Percentiles rank a stretch among this genome's conserved stretches.
These are phyloP conservation scores for Pythium guiyangense DNA, from an alignment of 352 stramenopile genomes.

Conservation along the genomic window DNA sequence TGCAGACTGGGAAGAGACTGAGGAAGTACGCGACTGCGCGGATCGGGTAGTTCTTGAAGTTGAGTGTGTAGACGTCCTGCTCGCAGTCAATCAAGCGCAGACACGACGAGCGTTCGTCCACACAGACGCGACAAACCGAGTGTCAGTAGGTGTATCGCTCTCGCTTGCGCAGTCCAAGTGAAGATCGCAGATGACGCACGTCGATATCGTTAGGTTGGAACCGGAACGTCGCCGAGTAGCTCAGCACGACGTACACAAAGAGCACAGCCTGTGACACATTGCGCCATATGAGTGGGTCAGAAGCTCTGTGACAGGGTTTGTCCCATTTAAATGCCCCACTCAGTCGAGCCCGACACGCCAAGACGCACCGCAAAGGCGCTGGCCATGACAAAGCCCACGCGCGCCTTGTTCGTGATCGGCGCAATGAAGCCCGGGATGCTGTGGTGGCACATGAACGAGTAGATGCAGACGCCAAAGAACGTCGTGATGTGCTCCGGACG, in stretches of 20 bases:
- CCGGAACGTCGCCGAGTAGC: slow-evolving; percentile 70
- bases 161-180: too few relatives aligned
- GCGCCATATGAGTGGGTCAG: background rate
- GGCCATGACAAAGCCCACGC: slow-evolving; percentile 58
- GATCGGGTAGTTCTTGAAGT: slow-evolving; percentile 81
- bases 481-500: slow-evolving; percentile 65
- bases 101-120: background rate
- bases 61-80: slow-evolving; percentile 88
- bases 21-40: slow-evolving; percentile 83
- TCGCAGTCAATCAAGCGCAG: background rate
- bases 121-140: background rate
- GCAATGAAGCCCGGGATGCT: slow-evolving; percentile 81
- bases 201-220: slow-evolving; percentile 78
- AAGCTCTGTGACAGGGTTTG: too few relatives aligned
- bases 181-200: slow-evolving; percentile 23
- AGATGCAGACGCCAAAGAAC: slow-evolving; percentile 87
- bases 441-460: slow-evolving; percentile 91
- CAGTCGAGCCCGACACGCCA: slow-evolving; percentile 6
- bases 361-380: slow-evolving; percentile 59
- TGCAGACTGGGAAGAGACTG: slow-evolving; percentile 85
- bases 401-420: slow-evolving; percentile 77
- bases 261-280: slow-evolving; percentile 52
- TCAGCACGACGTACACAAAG: slow-evolving; percentile 77
- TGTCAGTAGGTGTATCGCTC: background rate
- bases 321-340: background rate